Percentiles rank a stretch among this genome's conserved stretches.
Conservation (phyloP, 805 yeast species). For the Sugiyamaella qingdaonensis region DNA sequence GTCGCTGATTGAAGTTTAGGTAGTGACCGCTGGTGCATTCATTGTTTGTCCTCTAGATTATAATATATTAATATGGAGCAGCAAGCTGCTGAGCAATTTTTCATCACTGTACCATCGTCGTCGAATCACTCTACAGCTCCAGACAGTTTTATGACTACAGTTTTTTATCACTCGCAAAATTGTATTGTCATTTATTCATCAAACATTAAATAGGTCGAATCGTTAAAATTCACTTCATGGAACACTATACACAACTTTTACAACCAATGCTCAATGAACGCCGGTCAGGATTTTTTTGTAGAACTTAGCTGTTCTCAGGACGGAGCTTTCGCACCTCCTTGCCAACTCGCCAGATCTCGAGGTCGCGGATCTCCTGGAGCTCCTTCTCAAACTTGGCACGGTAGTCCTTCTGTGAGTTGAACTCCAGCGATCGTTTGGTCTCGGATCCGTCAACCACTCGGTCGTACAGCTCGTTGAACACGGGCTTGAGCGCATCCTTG, state of each 20-base stretch:
- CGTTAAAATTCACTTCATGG: constrained; percentile 26
- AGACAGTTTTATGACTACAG: no score
- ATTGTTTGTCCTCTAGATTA: background rate
- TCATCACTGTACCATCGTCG: no score
- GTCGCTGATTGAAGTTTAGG: background rate
- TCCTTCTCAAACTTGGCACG: constrained; percentile 93
- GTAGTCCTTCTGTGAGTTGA: constrained; percentile 98
- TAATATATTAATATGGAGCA: no score
- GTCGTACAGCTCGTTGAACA: constrained; percentile 92
- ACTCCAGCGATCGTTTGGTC: constrained; percentile 96
- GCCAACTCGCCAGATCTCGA: constrained; percentile 99
- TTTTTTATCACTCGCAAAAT: background rate
- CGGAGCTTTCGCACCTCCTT: constrained; percentile 99
- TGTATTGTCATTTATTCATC: constrained; percentile 1
- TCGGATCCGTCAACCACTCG: constrained; percentile 94
- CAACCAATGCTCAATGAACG: constrained; percentile 15
- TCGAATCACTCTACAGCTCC: no score
- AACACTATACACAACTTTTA: constrained; percentile 21
- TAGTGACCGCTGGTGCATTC: background rate
- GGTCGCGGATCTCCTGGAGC: constrained; percentile 86
- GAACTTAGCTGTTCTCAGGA: constrained; percentile 87
- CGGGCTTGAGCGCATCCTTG: constrained; percentile 98
- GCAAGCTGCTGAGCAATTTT: no score
- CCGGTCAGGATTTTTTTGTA: background rate
- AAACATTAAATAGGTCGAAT: constrained; percentile 13